Conservation (phyloP, 2,329 filamentous ascomycete species). For the Neophaeococcomyces mojaviensis region DNA sequence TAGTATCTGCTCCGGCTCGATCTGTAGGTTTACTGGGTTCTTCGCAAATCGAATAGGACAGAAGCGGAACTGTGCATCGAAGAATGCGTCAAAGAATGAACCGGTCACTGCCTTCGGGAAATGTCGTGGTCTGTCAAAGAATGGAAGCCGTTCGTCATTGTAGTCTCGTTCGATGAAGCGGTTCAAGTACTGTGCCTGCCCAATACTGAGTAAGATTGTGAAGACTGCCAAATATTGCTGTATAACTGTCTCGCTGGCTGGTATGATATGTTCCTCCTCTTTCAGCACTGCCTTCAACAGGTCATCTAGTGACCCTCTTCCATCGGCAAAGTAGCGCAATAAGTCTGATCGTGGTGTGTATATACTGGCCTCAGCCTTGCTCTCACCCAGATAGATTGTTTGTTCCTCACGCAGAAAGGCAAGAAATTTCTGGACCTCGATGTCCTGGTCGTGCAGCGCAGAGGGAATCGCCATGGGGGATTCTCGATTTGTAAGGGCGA, state of each 20-base stretch:
- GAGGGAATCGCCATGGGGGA: too few relatives aligned
- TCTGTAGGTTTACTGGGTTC: conserved; percentile 18
- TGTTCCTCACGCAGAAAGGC: too few relatives aligned
- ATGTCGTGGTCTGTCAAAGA: conserved; percentile 10
- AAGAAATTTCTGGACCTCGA: too few relatives aligned
- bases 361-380: not conserved
- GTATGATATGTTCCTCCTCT: conserved; percentile 1
- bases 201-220: conserved; percentile 1
- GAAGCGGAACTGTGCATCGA: conserved; percentile 24
- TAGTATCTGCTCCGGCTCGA: conserved; percentile 21
- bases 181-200: not conserved
- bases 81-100: conserved; percentile 23
- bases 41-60: conserved; percentile 21
- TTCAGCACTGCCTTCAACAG: not conserved
- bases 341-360: conserved; percentile 1
- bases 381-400: not conserved
- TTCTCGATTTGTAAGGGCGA: too few relatives aligned
- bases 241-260: not conserved
- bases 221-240: not conserved
- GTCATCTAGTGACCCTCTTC: not conserved
- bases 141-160: conserved; percentile 1
- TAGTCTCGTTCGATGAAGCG: conserved; percentile 1
- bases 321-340: not conserved
- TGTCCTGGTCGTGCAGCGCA: too few relatives aligned
- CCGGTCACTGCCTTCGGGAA: conserved; percentile 13